These are phyloP conservation scores for Dittrichia graveolens DNA, from an alignment of 129 eudicot genomes.

Conservation along the genomic window DNA sequence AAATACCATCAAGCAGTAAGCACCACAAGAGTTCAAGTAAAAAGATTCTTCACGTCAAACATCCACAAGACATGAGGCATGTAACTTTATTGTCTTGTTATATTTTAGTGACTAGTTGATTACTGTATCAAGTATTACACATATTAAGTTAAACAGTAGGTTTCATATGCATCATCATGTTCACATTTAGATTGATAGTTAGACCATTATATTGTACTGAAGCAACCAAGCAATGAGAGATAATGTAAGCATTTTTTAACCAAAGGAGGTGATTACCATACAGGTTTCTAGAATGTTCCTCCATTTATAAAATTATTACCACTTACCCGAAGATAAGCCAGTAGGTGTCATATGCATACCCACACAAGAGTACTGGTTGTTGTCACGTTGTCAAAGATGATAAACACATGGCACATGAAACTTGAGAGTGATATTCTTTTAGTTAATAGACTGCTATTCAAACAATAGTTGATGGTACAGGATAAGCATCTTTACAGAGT, in stretches of 20 bases:
- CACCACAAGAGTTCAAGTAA: neutral
- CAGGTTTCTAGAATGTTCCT: neutral
- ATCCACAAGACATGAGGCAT: constrained; percentile 1
- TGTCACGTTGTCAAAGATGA: neutral
- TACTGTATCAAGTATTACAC: constrained; percentile 1
- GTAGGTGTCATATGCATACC: no score
- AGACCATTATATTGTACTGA: constrained; percentile 2
- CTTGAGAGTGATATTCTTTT: neutral
- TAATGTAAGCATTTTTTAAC: constrained; percentile 1
- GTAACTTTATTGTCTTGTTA: neutral
- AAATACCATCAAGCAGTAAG: constrained; percentile 3
- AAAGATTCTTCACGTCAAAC: neutral
- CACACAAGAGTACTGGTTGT: no score
- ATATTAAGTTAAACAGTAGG: constrained; percentile 3
- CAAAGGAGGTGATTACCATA: constrained; percentile 3
- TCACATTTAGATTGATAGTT: neutral
- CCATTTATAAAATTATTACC: constrained; percentile 2
- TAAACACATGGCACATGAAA: constrained; percentile 4
- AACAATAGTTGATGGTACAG: neutral
- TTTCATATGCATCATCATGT: constrained; percentile 3
- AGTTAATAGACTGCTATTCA: neutral
- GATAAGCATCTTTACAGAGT: neutral
- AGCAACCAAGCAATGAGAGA: constrained; percentile 8
- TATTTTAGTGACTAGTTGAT: neutral
- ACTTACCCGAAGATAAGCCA: neutral